Evolutionary conservation across 2,329 filamentous ascomycete genomes (phyloP), one percentile per base, ranked within the genome.

Genomic region (Gnomoniopsis sp.): DNA sequence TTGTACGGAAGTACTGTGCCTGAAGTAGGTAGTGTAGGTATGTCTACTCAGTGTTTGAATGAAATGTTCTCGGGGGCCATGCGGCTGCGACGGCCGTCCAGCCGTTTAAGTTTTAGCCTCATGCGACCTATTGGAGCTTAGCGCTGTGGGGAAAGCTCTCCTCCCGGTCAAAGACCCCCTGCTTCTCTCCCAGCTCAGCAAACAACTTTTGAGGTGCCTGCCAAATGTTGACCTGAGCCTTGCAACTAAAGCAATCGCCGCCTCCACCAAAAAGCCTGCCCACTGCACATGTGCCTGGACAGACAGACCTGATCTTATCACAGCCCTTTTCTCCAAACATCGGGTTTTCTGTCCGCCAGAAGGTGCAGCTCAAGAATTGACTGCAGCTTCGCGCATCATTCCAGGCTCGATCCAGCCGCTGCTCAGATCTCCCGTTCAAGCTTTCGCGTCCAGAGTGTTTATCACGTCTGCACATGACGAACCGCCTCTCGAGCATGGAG

Each of bases 221-320:
- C 46, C 47, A 23, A 50, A 36, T 44, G 38, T 46, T 46, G 50
- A 44, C 49, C 48, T 36, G 49, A 33, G 17, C 30, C 26, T n/a
- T 22, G n/a, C 22, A 22, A 23, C n/a, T n/a, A 19, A 62, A 55
- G 63, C 62, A 65, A 62, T 60, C 67, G 22, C 46, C 36, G 12
- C 22, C 22, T 33, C 26, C 53, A 49, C 33, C 53, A 49, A 38
- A 55, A 38, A 48, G 19, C 3, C 46, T 22, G 12, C 17, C 12
- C 30, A 11, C 47, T 34, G 23, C 26, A 30, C 26, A 30, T 30
- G 26, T 26, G 34, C 36, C 34, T 41, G 44, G 12, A 50, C 17
- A 44, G 30, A 26, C 26, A 34, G 19, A 21, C 22, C 14, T 34
- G 47, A 50, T 19, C 46, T 33, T 26, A 22, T n/a, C 43, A 44